Evolutionary conservation across 2,329 filamentous ascomycete species (phyloP).

Genomic region (Cladosporium velox): DNA sequence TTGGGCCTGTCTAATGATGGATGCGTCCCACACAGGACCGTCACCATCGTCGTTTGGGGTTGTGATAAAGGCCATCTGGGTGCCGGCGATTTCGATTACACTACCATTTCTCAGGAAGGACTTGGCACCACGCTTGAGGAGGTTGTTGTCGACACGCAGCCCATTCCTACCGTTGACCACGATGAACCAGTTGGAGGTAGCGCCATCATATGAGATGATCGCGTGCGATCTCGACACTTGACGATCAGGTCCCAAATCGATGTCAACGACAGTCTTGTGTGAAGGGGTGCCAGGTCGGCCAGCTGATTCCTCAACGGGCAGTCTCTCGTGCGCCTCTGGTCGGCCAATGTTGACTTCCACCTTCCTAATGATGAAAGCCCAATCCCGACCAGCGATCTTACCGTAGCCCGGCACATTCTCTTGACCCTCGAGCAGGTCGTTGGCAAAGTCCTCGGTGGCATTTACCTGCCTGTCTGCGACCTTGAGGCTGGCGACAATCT

Average conservation of each 20-base stretch:
- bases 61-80: constrained; percentile 99
- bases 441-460: constrained; percentile 58
- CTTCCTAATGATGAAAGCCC: constrained; percentile 81
- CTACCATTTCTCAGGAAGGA: constrained; percentile 77
- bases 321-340: constrained; percentile 44
- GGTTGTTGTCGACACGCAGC: constrained; percentile 75
- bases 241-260: constrained; percentile 69
- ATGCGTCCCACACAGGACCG: constrained; percentile 59
- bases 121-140: constrained; percentile 67
- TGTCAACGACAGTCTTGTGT: constrained; percentile 63
- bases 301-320: constrained; percentile 29
- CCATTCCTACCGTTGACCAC: constrained; percentile 89
- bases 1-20: constrained; percentile 41
- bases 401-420: constrained; percentile 66
- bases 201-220: constrained; percentile 49
- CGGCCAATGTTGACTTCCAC: constrained; percentile 76
- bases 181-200: constrained; percentile 71
- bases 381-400: constrained; percentile 78
- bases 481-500: constrained; percentile 46
- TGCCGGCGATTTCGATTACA: constrained; percentile 86
- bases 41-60: constrained; percentile 74
- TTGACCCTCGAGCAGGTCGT: constrained; percentile 51
- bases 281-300: constrained; percentile 29
- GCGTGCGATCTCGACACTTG: constrained; percentile 54
- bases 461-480: constrained; percentile 55